These are phyloP conservation scores for Colletotrichum sp. DNA, from an alignment of 2,329 filamentous ascomycete genomes.

Conservation along the genomic window DNA sequence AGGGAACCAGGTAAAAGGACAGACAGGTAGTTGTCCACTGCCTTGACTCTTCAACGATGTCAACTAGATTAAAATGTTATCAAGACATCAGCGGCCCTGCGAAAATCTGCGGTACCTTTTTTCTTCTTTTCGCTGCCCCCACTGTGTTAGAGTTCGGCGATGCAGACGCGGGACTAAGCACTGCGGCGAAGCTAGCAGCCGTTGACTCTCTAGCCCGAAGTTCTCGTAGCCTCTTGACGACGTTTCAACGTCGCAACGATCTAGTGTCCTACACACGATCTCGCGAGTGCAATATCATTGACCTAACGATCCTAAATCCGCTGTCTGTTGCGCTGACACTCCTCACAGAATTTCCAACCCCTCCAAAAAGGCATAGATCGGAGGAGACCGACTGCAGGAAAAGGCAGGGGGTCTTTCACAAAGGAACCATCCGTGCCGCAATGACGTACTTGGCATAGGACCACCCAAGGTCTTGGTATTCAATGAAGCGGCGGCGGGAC, in stretches of 20 bases:
- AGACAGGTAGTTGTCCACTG: accelerated
- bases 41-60: not conserved
- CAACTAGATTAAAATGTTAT: no score
- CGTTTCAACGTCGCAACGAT: not conserved
- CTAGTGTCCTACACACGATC: not conserved
- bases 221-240: not conserved
- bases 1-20: accelerated
- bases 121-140: not conserved
- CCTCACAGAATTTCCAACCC: not conserved
- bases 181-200: not conserved
- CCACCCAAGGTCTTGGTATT: not conserved
- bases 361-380: not conserved
- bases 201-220: not conserved
- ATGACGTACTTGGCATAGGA: conserved; percentile 14
- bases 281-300: not conserved
- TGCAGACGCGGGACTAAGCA: not conserved
- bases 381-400: not conserved
- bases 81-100: not conserved
- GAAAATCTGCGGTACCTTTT: not conserved
- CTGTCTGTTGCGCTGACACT: not conserved
- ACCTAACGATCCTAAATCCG: not conserved
- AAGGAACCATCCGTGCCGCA: conserved; percentile 7
- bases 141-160: not conserved
- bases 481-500: not conserved
- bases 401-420: not conserved